Base-by-base conservation (phyloP, 2,329 filamentous ascomycete genomes). In the Zymoseptoria passerinii region DNA sequence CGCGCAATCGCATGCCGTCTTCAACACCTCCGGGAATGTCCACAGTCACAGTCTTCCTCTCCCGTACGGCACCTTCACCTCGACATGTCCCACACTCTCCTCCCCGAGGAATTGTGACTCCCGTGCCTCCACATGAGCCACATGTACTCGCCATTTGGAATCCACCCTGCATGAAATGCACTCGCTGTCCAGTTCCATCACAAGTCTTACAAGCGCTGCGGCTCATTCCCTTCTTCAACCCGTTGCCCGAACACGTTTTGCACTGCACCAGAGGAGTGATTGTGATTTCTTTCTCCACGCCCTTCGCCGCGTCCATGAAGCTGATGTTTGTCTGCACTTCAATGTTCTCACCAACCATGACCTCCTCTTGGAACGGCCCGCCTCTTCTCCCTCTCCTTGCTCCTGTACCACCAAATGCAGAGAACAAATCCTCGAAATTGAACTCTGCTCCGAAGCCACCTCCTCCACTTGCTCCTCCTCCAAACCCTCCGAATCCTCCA, bases 141-240 rank as follows among this genome's bases (percentile, higher is more conserved):
- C 94, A 99, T 1, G 91, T 95, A 61, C 89, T 90, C 4, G 89
- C 90, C 87, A 99, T 92, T 77, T 97, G 92, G 77, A 99, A 97
- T 23, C 91, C 92, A 56, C 91, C 91, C 67, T 90, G 86, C 82
- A 96, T 88, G 70, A 90, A 87, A 73, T 95, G 90, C 53, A 97
- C 86, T 58, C 89, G 82, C 44, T 88, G 89, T 54, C 94, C 94
- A 1, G 90, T 90, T 16, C 94, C 94, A 61, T 88, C 86, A 72
- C 94, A 99, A 55, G 82, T 78, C 71, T 85, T 86, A 75, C 94
- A 99, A 61, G 85, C 78, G 23, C 83, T 79, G 66, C 85, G 81
- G 73, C 88, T 85, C 10, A 86, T 83, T 9, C 92, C 92, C 59
- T 85, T 74, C 78, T 96, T 97, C 73, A 97, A 68, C 0, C 94